phyloP scores from a whole-genome alignment of 495 filamentous ascomycete genomes.

The Melanomma pulvis-pyrius region DNA sequence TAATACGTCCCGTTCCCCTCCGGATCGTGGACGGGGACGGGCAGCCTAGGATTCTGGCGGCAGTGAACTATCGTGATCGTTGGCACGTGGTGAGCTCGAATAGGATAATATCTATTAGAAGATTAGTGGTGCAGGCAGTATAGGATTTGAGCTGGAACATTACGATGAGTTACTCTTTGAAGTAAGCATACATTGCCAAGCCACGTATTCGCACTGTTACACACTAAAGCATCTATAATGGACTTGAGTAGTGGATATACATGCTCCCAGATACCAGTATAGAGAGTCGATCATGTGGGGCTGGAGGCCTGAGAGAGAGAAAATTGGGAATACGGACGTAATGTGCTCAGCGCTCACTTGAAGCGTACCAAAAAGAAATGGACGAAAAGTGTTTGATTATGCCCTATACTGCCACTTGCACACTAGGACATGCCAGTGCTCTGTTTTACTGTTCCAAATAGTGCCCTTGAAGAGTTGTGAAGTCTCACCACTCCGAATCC shows the following conservation, averaged over 20 bases:
- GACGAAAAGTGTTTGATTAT: not conserved
- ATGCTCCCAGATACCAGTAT: no score
- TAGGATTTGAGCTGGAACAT: not conserved
- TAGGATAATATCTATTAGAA: not conserved
- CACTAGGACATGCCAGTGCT: not conserved
- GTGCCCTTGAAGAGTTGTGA: not conserved
- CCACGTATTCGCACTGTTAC: constrained; percentile 2
- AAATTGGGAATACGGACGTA: no score
- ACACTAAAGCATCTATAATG: not conserved
- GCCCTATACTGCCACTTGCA: not conserved
- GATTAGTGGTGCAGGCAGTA: not conserved
- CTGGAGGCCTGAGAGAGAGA: not conserved
- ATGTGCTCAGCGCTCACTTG: not conserved
- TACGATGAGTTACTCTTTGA: not conserved
- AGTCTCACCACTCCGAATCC: not conserved
- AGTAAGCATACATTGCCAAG: not conserved
- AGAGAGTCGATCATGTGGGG: no score
- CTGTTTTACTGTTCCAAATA: not conserved
- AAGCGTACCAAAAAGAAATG: no score
- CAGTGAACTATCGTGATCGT: not conserved
- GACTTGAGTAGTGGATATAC: not conserved
- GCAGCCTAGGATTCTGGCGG: not conserved
- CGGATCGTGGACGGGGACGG: not conserved
- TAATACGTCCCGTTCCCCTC: not conserved
- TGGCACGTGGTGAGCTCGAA: not conserved